A percentile compares a stretch with the other conserved stretches of the same genome.
Conservation (phyloP, 2,329 filamentous ascomycete genomes). For the Beauveria australis region DNA sequence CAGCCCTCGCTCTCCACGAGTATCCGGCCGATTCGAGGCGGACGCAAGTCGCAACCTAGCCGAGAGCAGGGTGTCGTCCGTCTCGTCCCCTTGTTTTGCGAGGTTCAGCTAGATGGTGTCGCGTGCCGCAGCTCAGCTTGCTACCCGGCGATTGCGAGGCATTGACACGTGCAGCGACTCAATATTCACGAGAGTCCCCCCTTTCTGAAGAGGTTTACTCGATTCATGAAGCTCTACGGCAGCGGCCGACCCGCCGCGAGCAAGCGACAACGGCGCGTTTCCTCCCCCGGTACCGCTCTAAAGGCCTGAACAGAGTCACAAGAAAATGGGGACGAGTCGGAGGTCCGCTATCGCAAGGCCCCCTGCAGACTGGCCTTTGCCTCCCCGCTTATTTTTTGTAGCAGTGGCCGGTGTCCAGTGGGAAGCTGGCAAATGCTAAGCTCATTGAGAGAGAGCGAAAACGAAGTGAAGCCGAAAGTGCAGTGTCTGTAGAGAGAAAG, state of each 20-base stretch:
- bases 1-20: neutral
- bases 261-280: neutral
- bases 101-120: neutral
- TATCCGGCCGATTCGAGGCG: neutral
- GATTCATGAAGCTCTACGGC: no score
- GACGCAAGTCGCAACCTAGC: neutral
- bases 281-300: slow-evolving; percentile 7
- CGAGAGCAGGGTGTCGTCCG: neutral
- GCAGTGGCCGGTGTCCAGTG: neutral
- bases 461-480: no score
- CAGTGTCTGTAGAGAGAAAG: no score
- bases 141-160: no score
- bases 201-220: no score
- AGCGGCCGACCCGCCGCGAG: neutral
- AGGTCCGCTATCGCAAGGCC: slow-evolving; percentile 7
- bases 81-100: neutral
- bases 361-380: neutral
- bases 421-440: neutral
- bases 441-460: neutral
- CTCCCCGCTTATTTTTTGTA: neutral
- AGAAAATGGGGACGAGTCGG: neutral
- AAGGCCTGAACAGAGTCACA: slow-evolving; percentile 3
- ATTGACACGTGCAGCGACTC: no score
- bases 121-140: no score
- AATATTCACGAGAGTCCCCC: no score